phyloP scores from a whole-genome alignment of 768 basidiomycete genomes.

The Crucibulum laeve region DNA sequence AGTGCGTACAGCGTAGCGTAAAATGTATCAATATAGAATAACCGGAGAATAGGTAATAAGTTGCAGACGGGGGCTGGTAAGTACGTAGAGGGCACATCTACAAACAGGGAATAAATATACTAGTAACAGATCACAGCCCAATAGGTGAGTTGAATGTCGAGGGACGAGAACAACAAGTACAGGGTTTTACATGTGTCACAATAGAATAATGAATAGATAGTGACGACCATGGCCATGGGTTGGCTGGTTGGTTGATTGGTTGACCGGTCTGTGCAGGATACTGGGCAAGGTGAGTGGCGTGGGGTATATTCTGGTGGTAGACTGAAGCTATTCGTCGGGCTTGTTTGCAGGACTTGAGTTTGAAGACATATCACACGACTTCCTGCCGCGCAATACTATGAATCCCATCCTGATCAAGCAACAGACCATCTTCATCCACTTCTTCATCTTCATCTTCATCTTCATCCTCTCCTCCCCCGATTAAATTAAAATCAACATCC shows the following conservation, averaged over 20 bases:
- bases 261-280: too few relatives aligned
- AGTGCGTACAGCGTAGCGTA: too few relatives aligned
- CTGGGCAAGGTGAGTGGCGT: too few relatives aligned
- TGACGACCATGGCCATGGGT: too few relatives aligned
- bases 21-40: too few relatives aligned
- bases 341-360: background rate
- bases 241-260: too few relatives aligned
- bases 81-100: too few relatives aligned
- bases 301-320: background rate
- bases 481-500: background rate
- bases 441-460: conserved; percentile 12
- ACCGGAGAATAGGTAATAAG: too few relatives aligned
- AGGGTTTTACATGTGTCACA: too few relatives aligned
- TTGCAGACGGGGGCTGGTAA: too few relatives aligned
- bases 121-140: too few relatives aligned
- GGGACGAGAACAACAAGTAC: background rate
- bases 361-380: conserved; percentile 10
- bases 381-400: conserved; percentile 23
- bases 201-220: background rate
- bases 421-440: conserved; percentile 17
- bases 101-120: too few relatives aligned
- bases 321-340: background rate
- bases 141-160: background rate
- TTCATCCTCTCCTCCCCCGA: conserved; percentile 4
- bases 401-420: conserved; percentile 24